Percentiles rank a stretch among this genome's conserved stretches.
Evolutionary conservation across 2,329 filamentous ascomycete species (phyloP).

Genomic region (Beauveria pseudobassiana): DNA sequence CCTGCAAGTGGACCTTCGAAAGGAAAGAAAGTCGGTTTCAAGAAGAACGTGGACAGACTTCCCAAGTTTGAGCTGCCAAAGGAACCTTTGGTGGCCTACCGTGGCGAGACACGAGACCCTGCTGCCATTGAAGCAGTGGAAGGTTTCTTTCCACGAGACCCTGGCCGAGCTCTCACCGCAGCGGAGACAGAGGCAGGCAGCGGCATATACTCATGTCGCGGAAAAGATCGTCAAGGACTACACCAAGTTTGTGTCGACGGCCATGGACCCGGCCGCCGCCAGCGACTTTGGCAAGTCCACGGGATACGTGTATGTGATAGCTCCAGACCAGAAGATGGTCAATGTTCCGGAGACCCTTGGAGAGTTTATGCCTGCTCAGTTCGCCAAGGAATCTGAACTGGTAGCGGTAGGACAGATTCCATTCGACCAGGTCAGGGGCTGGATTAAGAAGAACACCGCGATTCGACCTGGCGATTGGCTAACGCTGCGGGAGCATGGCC

Average conservation of each 20-base stretch:
- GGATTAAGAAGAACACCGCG: neutral
- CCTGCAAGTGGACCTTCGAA: neutral
- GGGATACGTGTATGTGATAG: neutral
- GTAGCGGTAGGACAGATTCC: neutral
- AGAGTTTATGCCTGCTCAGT: neutral
- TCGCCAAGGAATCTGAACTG: neutral
- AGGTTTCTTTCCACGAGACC: neutral
- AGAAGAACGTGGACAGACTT: neutral
- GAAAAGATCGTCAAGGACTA: neutral
- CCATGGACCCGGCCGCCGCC: neutral
- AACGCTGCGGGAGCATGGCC: neutral
- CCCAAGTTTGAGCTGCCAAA: neutral
- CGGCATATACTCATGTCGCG: neutral
- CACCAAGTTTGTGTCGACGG: neutral
- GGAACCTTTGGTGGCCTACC: neutral
- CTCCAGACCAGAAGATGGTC: neutral
- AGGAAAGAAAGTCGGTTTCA: neutral
- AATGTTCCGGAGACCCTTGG: neutral
- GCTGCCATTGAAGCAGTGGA: neutral
- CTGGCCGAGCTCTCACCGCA: neutral
- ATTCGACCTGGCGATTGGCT: neutral
- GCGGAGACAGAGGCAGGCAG: neutral
- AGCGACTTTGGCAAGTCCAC: neutral
- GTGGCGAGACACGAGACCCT: neutral
- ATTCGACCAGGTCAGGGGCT: neutral